Conservation (phyloP, 2,329 filamentous ascomycete species). For the Ascochyta rabiei region DNA sequence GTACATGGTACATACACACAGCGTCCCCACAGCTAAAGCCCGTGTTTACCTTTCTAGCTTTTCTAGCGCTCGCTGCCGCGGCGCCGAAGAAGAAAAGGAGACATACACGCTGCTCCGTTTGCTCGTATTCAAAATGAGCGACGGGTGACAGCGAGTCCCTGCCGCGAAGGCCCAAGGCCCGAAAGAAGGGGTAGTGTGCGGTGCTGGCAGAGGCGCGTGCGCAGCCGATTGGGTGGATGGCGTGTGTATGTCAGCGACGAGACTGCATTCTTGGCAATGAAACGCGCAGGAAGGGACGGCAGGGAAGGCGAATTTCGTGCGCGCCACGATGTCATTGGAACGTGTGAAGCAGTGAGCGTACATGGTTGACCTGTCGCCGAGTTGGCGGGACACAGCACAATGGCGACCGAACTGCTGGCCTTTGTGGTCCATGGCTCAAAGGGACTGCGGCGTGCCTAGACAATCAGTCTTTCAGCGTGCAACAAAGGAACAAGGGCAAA, state of each 20-base stretch:
- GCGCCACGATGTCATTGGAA: constrained; percentile 15
- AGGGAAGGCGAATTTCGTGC: constrained; percentile 16
- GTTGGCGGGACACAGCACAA: neutral
- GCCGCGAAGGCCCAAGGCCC: constrained; percentile 9
- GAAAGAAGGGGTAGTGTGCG: constrained; percentile 3
- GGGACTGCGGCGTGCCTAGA: neutral
- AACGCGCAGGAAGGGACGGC: constrained; percentile 15
- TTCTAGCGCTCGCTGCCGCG: constrained; percentile 22
- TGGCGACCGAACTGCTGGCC: neutral
- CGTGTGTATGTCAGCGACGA: constrained; percentile 11
- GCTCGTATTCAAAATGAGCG: constrained; percentile 14
- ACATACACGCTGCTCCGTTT: constrained; percentile 4
- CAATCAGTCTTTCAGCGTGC: neutral
- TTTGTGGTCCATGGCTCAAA: constrained; percentile 5
- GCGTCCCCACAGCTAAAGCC: constrained; percentile 23
- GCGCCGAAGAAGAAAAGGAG: constrained; percentile 18
- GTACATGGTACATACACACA: neutral
- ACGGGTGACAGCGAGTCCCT: constrained; percentile 23
- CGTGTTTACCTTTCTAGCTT: constrained; percentile 24
- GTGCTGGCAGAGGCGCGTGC: constrained; percentile 13
- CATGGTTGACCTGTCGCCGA: constrained; percentile 1
- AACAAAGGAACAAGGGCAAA: constrained; percentile 13
- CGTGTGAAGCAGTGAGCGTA: constrained; percentile 15
- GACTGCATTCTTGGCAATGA: constrained; percentile 20
- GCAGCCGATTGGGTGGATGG: constrained; percentile 9